phyloP scores from a whole-genome alignment of 495 filamentous ascomycete species.

The Trichoderma orchidacearum region DNA sequence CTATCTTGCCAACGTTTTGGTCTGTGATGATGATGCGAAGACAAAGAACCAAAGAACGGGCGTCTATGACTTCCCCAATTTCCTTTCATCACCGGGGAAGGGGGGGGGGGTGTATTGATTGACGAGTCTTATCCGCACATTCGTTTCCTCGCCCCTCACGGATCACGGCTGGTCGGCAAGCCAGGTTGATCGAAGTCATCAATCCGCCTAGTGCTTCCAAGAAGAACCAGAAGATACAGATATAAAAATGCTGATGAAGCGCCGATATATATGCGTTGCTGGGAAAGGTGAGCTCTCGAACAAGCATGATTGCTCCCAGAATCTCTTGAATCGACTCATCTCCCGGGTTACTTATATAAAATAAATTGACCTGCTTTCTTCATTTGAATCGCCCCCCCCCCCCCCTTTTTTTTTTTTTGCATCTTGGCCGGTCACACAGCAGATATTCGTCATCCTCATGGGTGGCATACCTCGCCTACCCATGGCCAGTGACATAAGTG shows the following conservation, averaged over 20 bases:
- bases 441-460: background rate
- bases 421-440: background rate
- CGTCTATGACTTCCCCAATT: too few relatives aligned
- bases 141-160: background rate
- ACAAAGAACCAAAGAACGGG: too few relatives aligned
- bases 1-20: too few relatives aligned
- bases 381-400: too few relatives aligned
- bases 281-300: too few relatives aligned
- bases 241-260: background rate
- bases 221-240: background rate
- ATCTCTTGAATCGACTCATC: too few relatives aligned
- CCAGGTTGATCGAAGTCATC: background rate
- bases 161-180: background rate
- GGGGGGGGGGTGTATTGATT: background rate
- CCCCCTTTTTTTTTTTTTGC: background rate
- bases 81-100: background rate
- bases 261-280: too few relatives aligned
- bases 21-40: too few relatives aligned
- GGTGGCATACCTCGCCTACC: background rate
- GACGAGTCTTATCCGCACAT: background rate
- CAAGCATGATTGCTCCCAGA: too few relatives aligned
- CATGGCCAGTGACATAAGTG: background rate
- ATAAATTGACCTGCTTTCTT: too few relatives aligned
- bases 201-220: background rate
- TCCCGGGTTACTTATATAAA: too few relatives aligned